These are phyloP conservation scores for Mortierella sp. DNA, from an alignment of 371 early-diverging fungal genomes.

Conservation along the genomic window DNA sequence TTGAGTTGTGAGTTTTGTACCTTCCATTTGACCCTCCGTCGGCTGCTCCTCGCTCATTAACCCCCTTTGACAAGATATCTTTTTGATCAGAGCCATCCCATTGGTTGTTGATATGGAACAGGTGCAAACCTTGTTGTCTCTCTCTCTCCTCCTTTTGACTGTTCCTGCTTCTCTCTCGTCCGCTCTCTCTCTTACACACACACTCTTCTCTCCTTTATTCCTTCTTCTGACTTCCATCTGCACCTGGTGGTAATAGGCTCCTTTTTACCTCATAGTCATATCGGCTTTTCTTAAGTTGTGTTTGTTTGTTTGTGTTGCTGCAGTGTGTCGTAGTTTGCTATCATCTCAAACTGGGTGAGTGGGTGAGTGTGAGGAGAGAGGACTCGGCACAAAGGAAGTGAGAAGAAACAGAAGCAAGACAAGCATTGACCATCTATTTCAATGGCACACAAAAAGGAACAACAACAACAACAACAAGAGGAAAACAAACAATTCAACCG, in stretches of 20 bases:
- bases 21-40: background rate
- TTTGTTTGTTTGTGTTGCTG: background rate
- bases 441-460: background rate
- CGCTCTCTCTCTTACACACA: background rate
- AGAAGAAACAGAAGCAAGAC: background rate
- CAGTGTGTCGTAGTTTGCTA: too few species aligned
- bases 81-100: slow-evolving; percentile 36
- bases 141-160: background rate
- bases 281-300: background rate
- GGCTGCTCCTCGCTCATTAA: background rate
- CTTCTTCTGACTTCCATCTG: slow-evolving; percentile 2
- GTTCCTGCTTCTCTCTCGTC: too few species aligned
- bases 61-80: slow-evolving; percentile 21
- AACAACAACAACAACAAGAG: background rate
- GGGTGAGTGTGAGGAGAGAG: background rate
- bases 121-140: slow-evolving; percentile 15
- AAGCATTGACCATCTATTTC: background rate
- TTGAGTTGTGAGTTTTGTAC: background rate
- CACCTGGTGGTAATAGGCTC: background rate
- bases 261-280: background rate
- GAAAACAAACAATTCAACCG: background rate
- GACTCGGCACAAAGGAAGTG: background rate
- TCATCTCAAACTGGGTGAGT: background rate
- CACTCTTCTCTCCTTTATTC: background rate
- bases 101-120: slow-evolving; percentile 36